A percentile compares a stretch with the other conserved stretches of the same genome.
These are phyloP conservation scores for Phoma herbarum DNA, from an alignment of 2,329 filamentous ascomycete species.

Conservation along the genomic window DNA sequence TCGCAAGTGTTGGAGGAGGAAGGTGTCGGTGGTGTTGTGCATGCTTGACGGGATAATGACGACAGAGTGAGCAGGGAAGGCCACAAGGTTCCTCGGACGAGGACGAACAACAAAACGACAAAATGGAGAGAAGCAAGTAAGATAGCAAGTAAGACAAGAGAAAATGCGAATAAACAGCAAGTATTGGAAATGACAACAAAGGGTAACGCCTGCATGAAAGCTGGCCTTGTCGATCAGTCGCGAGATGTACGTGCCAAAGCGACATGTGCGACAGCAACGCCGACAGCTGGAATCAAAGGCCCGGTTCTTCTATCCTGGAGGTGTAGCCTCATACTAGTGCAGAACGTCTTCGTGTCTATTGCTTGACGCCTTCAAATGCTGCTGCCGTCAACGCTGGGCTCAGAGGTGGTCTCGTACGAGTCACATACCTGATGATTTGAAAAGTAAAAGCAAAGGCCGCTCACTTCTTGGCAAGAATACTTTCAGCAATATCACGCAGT, in stretches of 20 bases:
- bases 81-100: constrained; percentile 4
- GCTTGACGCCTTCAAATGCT: not conserved
- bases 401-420: not conserved
- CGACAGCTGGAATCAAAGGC: not conserved
- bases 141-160: too few species aligned
- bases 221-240: not conserved
- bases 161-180: not conserved
- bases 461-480: constrained; percentile 26
- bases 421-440: not conserved
- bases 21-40: constrained; percentile 8
- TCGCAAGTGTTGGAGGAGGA: constrained; percentile 3
- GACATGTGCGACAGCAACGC: constrained; percentile 1
- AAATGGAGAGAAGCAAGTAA: not conserved
- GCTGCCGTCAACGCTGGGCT: not conserved
- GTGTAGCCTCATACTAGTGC: not conserved
- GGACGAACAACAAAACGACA: not conserved
- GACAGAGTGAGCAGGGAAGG: constrained; percentile 11
- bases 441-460: not conserved
- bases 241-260: not conserved
- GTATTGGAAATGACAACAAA: not conserved
- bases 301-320: not conserved
- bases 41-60: constrained; percentile 12
- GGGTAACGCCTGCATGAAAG: not conserved
- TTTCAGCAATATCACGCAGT: constrained; percentile 41
- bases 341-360: not conserved